Base-by-base conservation (phyloP, 139 green algal species). In the Closterium sp. region DNA sequence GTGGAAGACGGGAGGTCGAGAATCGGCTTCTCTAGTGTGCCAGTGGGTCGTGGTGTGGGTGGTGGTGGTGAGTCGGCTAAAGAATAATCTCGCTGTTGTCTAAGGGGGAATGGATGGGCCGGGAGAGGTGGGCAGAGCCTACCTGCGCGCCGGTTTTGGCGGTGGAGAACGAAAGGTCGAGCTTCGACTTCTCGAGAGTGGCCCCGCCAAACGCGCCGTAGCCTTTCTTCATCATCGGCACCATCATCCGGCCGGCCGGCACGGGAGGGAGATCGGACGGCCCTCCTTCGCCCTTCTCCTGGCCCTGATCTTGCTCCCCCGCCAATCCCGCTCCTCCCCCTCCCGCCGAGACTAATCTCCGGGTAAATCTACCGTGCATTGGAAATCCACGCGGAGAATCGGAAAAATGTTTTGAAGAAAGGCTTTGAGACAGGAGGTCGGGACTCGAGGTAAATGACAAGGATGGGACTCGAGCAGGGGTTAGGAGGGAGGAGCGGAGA, bases 161-260 rank as follows among this genome's bases (percentile, higher is more conserved):
- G 32, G 34, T n/a, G 16, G 89, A 35, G 12, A 35, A 30, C 16
- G 91, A 94, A 10, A 94, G 84, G 43, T 93, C 43, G 34, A 94
- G 55, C 69, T 93, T 93, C 30, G 91, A 93, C 43, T 92, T 92
- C 43, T 94, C 91, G 10, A 94, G 38, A 38, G 91, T 94, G 23
- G 91, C 91, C 1, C 90, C 90, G 30, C 87, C 86, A 87, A 87
- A 93, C 19, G 90, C 86, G n/a, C 90, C 90, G 86, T 92, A 93
- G 28, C 90, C 90, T 89, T 91, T 91, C 87, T 91, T 91, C 87
- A 91, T 92, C 0, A 86, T 23, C 28, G 90, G 90, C 10, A 93
- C 90, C 90, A 93, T 93, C 90, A 93, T 93, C 30, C n/a, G 33
- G 86, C 86, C 87, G n/a, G 34, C 9, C 6, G 87, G 90, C 86